phyloP scores from a whole-genome alignment of 352 stramenopile genomes.

The Thraustochytrium striatum region DNA sequence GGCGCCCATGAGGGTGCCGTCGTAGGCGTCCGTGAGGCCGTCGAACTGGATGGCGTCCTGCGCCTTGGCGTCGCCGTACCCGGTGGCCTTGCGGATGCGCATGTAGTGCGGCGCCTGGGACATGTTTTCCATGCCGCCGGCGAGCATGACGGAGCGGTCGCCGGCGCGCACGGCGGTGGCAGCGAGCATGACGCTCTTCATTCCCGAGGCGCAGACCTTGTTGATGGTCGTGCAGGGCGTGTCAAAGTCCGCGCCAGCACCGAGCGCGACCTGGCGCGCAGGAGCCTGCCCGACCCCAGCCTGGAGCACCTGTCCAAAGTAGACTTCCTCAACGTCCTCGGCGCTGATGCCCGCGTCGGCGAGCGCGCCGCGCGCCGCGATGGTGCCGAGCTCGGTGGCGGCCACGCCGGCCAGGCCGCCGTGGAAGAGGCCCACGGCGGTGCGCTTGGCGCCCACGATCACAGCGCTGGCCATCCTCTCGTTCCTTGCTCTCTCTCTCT shows the following conservation, averaged over 20 bases:
- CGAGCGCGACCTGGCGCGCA: slow-evolving; percentile 78
- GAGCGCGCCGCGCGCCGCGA: slow-evolving; percentile 81
- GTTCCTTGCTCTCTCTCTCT: neutral
- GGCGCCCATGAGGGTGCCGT: slow-evolving; percentile 92
- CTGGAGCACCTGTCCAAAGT: slow-evolving; percentile 94
- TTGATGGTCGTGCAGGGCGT: slow-evolving; percentile 96
- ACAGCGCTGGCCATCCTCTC: slow-evolving; percentile 65
- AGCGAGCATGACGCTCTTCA: slow-evolving; percentile 82
- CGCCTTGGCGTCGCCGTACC: slow-evolving; percentile 81
- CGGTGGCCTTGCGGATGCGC: slow-evolving; percentile 77
- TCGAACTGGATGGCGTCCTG: slow-evolving; percentile 89
- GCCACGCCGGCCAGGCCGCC: slow-evolving; percentile 78
- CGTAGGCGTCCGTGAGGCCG: slow-evolving; percentile 94
- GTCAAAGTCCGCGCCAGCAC: slow-evolving; percentile 73
- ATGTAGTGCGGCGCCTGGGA: slow-evolving; percentile 95
- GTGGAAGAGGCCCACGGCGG: slow-evolving; percentile 91
- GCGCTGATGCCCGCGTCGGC: slow-evolving; percentile 62
- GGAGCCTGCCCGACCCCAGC: slow-evolving; percentile 92
- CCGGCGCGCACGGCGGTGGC: slow-evolving; percentile 83
- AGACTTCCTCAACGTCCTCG: slow-evolving; percentile 86
- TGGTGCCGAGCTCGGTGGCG: slow-evolving; percentile 81
- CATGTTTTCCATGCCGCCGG: slow-evolving; percentile 71
- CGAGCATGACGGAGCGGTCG: slow-evolving; percentile 46
- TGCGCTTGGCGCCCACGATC: slow-evolving; percentile 89
- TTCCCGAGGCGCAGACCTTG: slow-evolving; percentile 94